Conservation (phyloP, 192 early-diverging fungal genomes). For the Gigaspora rosea region DNA sequence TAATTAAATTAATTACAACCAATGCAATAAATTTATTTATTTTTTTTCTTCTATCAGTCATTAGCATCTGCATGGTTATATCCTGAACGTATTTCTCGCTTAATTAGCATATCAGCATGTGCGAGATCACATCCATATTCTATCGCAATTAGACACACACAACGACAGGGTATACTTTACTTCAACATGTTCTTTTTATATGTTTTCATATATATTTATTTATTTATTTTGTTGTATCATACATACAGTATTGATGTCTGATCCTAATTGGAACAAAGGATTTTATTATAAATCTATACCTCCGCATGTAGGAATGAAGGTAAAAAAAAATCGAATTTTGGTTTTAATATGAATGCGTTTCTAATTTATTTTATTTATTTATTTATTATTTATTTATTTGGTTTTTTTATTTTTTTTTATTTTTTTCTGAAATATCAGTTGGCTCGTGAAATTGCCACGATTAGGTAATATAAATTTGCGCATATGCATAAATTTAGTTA, state of each 20-base stretch:
- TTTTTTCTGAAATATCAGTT: conserved; percentile 42
- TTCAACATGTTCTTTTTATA: background rate
- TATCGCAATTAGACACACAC: conserved; percentile 89
- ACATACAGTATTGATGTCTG: conserved; percentile 80
- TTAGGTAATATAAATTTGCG: conserved; percentile 44
- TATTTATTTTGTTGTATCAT: background rate
- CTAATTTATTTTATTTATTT: background rate
- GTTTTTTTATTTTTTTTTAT: background rate
- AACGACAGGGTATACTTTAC: conserved; percentile 72
- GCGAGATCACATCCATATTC: conserved; percentile 96
- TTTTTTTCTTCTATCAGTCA: conserved; percentile 45
- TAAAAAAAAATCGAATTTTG: conserved; percentile 16
- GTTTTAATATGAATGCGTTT: background rate
- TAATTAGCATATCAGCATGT: conserved; percentile 87
- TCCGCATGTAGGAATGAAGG: conserved; percentile 94
- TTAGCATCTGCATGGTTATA: conserved; percentile 81
- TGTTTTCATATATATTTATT: background rate
- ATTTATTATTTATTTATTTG: background rate
- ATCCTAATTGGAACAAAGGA: conserved; percentile 94
- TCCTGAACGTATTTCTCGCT: conserved; percentile 77
- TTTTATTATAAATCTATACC: conserved; percentile 87
- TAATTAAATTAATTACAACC: background rate
- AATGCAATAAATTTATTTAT: background rate
- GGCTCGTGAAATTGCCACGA: conserved; percentile 90
- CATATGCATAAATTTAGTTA: background rate